phyloP scores from a whole-genome alignment of 768 basidiomycete species.

The Boletellus ananiceps region DNA sequence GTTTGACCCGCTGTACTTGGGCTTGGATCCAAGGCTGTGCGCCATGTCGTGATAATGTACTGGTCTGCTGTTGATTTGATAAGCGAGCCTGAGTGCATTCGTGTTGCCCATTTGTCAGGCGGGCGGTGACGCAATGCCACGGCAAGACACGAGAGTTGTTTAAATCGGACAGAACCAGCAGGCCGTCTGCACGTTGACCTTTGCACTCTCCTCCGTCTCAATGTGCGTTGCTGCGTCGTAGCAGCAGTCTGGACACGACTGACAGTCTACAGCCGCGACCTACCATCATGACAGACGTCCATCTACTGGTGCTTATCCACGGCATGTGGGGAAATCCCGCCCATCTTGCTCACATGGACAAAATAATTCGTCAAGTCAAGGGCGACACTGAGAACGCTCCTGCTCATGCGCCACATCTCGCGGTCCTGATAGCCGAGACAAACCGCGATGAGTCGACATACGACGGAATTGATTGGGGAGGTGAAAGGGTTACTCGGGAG shows the following conservation, averaged over 20 bases:
- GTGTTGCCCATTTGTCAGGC: no score
- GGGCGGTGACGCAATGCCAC: not conserved
- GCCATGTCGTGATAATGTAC: constrained; percentile 4
- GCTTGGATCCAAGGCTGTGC: not conserved
- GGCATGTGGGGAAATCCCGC: constrained; percentile 81
- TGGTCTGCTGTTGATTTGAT: not conserved
- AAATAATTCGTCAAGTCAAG: constrained; percentile 47
- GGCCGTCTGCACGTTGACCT: constrained; percentile 4
- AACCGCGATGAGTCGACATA: constrained; percentile 68
- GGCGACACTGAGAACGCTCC: constrained; percentile 20
- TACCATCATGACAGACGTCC: constrained; percentile 28
- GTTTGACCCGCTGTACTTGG: constrained; percentile 11
- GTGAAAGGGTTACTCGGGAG: constrained; percentile 76
- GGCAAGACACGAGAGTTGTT: not conserved
- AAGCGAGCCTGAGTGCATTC: no score
- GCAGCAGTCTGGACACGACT: not conserved
- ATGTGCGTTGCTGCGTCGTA: constrained; percentile 1
- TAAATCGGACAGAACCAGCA: not conserved
- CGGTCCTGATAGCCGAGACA: constrained; percentile 60
- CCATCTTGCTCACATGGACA: constrained; percentile 57
- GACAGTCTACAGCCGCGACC: not conserved
- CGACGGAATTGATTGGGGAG: constrained; percentile 83
- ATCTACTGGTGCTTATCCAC: constrained; percentile 44
- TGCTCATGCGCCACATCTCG: constrained; percentile 41
- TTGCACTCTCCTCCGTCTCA: not conserved